These are phyloP conservation scores for Pythium sukuiense DNA, from an alignment of 352 stramenopile species.

Conservation along the genomic window DNA sequence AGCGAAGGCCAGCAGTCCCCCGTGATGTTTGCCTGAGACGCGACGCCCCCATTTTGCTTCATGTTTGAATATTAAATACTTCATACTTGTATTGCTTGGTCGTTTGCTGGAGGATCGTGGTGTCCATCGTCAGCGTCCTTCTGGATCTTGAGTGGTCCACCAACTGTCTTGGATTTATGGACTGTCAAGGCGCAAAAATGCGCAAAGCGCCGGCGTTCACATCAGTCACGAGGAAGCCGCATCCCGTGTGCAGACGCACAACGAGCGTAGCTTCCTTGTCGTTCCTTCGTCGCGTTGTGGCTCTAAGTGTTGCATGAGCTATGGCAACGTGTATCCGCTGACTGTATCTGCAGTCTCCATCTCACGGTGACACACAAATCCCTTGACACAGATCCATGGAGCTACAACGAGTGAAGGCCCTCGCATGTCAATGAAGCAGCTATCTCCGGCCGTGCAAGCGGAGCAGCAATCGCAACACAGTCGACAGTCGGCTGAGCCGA, in stretches of 20 bases:
- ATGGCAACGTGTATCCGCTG: too few species aligned
- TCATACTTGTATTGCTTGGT: neutral
- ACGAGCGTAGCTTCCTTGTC: too few species aligned
- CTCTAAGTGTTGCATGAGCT: too few species aligned
- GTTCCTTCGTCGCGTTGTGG: too few species aligned
- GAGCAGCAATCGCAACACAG: too few species aligned
- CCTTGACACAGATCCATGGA: too few species aligned
- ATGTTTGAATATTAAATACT: neutral
- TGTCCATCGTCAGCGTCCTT: neutral
- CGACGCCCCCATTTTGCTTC: neutral
- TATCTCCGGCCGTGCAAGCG: neutral
- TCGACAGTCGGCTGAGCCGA: too few species aligned
- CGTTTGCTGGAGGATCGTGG: neutral
- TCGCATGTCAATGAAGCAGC: neutral
- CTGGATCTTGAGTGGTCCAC: neutral
- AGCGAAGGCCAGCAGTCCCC: constrained; percentile 11
- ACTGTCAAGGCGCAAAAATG: neutral
- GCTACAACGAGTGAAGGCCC: too few species aligned
- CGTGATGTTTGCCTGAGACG: constrained; percentile 16
- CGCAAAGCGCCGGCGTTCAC: neutral
- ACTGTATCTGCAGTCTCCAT: too few species aligned
- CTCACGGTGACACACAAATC: too few species aligned
- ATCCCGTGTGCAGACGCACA: too few species aligned
- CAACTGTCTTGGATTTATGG: neutral
- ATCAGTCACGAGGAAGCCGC: neutral